phyloP scores from a whole-genome alignment of 1,284 basidiomycete genomes.

The Marasmius fiardii region DNA sequence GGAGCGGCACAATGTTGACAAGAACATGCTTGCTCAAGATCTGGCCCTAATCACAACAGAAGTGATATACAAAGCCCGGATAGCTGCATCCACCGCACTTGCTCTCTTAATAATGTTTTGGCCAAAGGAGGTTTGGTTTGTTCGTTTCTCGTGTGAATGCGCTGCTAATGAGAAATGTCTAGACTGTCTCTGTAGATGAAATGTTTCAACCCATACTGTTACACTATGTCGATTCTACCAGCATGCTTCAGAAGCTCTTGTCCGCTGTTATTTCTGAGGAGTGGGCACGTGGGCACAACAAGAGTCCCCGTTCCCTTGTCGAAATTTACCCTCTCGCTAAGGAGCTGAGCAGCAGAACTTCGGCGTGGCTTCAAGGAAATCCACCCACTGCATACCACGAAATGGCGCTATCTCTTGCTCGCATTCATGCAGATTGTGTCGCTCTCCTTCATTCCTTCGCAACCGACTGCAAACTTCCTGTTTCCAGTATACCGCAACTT shows the following conservation, averaged over 20 bases:
- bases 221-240: conserved; percentile 82
- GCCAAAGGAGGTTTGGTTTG: conserved; percentile 50
- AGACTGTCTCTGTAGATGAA: conserved; percentile 44
- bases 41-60: conserved; percentile 82
- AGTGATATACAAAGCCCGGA: conserved; percentile 76
- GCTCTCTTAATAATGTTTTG: conserved; percentile 72
- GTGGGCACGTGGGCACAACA: conserved; percentile 72
- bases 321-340: conserved; percentile 59
- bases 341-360: conserved; percentile 63
- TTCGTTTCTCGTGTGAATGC: background rate
- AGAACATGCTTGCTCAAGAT: conserved; percentile 93
- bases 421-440: conserved; percentile 81
- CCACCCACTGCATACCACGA: conserved; percentile 88
- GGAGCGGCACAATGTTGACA: conserved; percentile 93
- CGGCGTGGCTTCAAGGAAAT: conserved; percentile 71
- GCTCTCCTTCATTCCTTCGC: conserved; percentile 80
- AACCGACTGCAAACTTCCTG: conserved; percentile 82
- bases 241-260: conserved; percentile 90
- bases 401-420: conserved; percentile 80
- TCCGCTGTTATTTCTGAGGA: conserved; percentile 86
- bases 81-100: conserved; percentile 80
- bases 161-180: conserved; percentile 14
- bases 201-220: conserved; percentile 70
- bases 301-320: conserved; percentile 37
- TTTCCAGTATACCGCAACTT: conserved; percentile 76